Percentiles rank a stretch among this genome's conserved stretches.
phyloP scores from a whole-genome alignment of 805 yeast genomes.

The Myxozyma geophila region DNA sequence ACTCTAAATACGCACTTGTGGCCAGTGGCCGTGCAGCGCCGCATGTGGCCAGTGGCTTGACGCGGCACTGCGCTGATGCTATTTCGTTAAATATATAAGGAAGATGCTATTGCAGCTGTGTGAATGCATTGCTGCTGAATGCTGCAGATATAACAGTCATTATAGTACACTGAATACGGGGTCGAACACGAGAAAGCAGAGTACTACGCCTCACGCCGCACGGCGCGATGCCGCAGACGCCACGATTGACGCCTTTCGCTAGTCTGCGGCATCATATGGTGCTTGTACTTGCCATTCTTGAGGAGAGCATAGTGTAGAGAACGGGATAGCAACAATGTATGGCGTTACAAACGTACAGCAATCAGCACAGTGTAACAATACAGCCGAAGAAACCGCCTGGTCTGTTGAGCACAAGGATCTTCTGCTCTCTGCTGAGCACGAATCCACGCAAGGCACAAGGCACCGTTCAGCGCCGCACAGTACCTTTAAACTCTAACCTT shows the following conservation, averaged over 20 bases:
- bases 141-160: no score
- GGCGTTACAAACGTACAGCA: no score
- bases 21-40: slow-evolving; percentile 9
- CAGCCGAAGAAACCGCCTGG: no score
- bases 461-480: not conserved
- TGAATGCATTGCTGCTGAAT: not conserved
- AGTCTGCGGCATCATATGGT: slow-evolving; percentile 4
- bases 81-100: no score
- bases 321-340: no score
- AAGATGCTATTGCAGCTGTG: not conserved
- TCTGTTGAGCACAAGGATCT: no score
- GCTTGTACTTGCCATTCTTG: no score
- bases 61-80: slow-evolving; percentile 6
- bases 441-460: not conserved
- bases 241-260: not conserved
- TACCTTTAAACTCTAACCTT: slow-evolving; percentile 1
- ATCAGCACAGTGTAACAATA: no score
- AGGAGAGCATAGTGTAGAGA: no score
- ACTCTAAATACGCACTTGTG: not conserved
- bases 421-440: no score
- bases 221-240: not conserved
- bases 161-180: not conserved
- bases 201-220: slow-evolving; percentile 6
- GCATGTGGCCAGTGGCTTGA: slow-evolving; percentile 16
- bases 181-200: not conserved